Conservation (phyloP, 768 basidiomycete species). For the Dictyophora rubrovolvata region DNA sequence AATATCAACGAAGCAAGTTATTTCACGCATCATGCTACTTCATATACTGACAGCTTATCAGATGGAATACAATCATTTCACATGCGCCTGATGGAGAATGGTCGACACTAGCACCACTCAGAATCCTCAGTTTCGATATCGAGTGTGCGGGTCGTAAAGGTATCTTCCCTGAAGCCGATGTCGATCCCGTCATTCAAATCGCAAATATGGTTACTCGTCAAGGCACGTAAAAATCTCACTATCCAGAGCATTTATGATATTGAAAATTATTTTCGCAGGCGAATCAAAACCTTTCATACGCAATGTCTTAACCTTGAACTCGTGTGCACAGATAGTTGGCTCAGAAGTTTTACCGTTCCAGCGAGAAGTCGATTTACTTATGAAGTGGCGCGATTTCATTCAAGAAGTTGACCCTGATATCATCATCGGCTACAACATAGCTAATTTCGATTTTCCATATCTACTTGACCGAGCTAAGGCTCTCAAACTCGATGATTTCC, state of each 20-base stretch:
- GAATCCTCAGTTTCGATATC: constrained; percentile 96
- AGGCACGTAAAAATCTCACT: constrained; percentile 38
- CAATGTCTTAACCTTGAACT: constrained; percentile 92
- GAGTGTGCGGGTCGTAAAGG: constrained; percentile 98
- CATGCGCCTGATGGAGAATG: constrained; percentile 87
- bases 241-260: not conserved
- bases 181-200: constrained; percentile 96
- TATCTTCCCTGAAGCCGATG: constrained; percentile 84
- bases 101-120: constrained; percentile 85
- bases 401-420: constrained; percentile 89
- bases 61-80: constrained; percentile 80
- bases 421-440: constrained; percentile 91
- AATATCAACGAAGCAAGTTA: constrained; percentile 56
- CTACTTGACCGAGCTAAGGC: constrained; percentile 86
- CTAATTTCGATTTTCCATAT: constrained; percentile 95
- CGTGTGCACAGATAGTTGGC: constrained; percentile 93
- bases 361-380: constrained; percentile 63
- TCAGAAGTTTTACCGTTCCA: constrained; percentile 85
- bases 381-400: constrained; percentile 84
- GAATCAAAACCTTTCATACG: constrained; percentile 90
- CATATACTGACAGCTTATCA: constrained; percentile 20
- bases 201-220: constrained; percentile 98
- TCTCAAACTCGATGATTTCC: constrained; percentile 59
- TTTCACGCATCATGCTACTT: not conserved
- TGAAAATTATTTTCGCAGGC: constrained; percentile 36